phyloP scores from a whole-genome alignment of 345 rosid species.

The Iberis pinnata region DNA sequence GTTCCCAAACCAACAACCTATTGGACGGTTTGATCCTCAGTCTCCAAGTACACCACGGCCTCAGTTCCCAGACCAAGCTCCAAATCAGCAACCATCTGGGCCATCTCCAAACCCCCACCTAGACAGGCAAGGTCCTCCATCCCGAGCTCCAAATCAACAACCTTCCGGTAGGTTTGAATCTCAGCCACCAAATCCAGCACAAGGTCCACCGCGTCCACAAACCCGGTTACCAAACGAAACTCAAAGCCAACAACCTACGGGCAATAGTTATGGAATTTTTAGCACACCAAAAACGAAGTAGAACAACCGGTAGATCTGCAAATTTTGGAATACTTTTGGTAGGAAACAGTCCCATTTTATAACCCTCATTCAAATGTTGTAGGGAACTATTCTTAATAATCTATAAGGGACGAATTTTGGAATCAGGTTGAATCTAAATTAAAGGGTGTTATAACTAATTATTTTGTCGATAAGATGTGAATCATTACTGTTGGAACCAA shows the following conservation, averaged over 20 bases:
- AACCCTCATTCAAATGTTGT: constrained; percentile 3
- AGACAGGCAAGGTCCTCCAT: constrained; percentile 25
- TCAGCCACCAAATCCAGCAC: constrained; percentile 19
- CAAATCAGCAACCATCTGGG: constrained; percentile 22
- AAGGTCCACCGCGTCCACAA: constrained; percentile 23
- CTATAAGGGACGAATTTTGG: not conserved
- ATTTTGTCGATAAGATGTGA: too few relatives aligned
- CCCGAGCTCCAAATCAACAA: constrained; percentile 27
- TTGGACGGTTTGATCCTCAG: constrained; percentile 24
- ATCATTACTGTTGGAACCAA: too few relatives aligned
- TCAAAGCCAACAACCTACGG: constrained; percentile 18
- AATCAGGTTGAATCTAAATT: not conserved
- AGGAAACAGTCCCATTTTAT: constrained; percentile 17
- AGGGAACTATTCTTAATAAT: constrained; percentile 4
- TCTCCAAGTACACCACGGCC: constrained; percentile 10
- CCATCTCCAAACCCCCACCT: constrained; percentile 14
- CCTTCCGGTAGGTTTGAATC: constrained; percentile 25
- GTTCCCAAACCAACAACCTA: constrained; percentile 27
- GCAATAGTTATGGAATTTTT: constrained; percentile 49
- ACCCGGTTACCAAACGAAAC: constrained; percentile 25
- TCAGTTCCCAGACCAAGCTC: constrained; percentile 13
- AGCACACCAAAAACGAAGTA: constrained; percentile 37
- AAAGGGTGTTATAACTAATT: too few relatives aligned
- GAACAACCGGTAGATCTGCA: constrained; percentile 5
- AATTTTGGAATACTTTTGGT: constrained; percentile 1